These are phyloP conservation scores for Amauroascus verrucosus DNA, from an alignment of 2,329 filamentous ascomycete species.

Conservation along the genomic window DNA sequence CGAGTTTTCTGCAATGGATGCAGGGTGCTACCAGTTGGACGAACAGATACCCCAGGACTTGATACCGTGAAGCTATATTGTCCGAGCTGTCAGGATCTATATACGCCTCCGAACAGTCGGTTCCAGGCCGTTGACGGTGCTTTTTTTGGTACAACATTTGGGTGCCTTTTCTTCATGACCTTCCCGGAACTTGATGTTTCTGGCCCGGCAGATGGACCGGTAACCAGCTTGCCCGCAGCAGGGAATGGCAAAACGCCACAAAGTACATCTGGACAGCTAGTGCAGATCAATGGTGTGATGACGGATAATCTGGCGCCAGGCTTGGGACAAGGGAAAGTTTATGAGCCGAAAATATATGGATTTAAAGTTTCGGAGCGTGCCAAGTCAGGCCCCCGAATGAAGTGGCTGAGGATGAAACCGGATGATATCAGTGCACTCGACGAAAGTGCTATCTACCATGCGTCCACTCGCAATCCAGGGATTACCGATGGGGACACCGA, in stretches of 20 bases:
- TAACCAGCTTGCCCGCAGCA: conserved; percentile 19
- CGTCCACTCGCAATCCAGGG: conserved; percentile 23
- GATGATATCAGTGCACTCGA: conserved; percentile 71
- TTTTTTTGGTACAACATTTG: conserved; percentile 96
- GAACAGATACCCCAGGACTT: conserved; percentile 88
- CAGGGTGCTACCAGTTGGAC: conserved; percentile 82
- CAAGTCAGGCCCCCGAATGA: conserved; percentile 86
- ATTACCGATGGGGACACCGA: conserved; percentile 33
- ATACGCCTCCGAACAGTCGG: conserved; percentile 90
- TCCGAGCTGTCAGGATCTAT: conserved; percentile 90
- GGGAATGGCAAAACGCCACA: conserved; percentile 18
- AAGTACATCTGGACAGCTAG: conserved; percentile 35
- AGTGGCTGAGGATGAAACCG: conserved; percentile 83
- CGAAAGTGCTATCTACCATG: conserved; percentile 45
- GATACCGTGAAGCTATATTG: conserved; percentile 99
- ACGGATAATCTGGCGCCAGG: conserved; percentile 80
- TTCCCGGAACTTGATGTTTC: conserved; percentile 89
- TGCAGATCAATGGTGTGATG: conserved; percentile 71
- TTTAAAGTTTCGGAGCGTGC: conserved; percentile 89
- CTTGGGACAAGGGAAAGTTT: conserved; percentile 70
- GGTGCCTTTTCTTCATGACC: conserved; percentile 93
- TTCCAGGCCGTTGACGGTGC: conserved; percentile 97
- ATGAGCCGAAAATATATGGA: conserved; percentile 92
- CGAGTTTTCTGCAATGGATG: conserved; percentile 84
- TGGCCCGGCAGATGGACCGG: conserved; percentile 48